Base-by-base conservation (phyloP, 176 grass and related monocot genomes). In the Rhynchospora pubera region DNA sequence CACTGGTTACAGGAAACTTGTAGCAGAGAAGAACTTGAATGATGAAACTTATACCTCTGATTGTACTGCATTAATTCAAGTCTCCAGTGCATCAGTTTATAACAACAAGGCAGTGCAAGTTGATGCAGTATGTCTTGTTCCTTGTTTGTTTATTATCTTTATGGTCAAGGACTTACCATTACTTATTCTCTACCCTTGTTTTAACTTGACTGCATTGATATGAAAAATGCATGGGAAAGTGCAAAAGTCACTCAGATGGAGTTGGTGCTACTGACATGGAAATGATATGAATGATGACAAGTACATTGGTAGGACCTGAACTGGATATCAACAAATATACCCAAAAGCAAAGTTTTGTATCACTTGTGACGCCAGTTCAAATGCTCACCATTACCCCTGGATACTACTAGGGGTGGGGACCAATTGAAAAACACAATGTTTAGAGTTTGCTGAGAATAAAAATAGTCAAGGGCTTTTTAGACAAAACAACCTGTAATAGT, bases 51-150 rank as follows among this genome's bases (percentile, higher is more conserved):
- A 94, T 84, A 83, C 78, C 48, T 44, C 90, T 83, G 90, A 91
- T 80, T 80, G 86, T 84, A 92, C 90, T 78, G 91, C 91, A 83
- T 91, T 97, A 57, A 83, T 94, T 62, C 92, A 72, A 83, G 62
- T 97, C 78, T 97, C 90, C 83, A 92, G 86, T 34, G 92, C 88
- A 83, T 88, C 83, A 55, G 77, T 86, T 34, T 91, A 91, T 81
- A 97, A 92, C 82, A 94, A 91, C 70, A 97, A 97, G 83, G 83
- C 87, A 22, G 47, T 94, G 89, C 94, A 97, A 85, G 94, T 97
- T 78, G 91, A 97, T 61, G 47, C 81, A 90, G 92, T 97, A 97
- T 82, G 57, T 47, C 45, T 81, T 52, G 11, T 28, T 53, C 22
- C 5, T 53, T 52, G 34, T n/a, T n/a, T n/a, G n/a, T 51, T 14